Evolutionary conservation across 306 rosid species (phyloP), one percentile per base, ranked within the genome.

Genomic region (Macrotyloma uniflorum): DNA sequence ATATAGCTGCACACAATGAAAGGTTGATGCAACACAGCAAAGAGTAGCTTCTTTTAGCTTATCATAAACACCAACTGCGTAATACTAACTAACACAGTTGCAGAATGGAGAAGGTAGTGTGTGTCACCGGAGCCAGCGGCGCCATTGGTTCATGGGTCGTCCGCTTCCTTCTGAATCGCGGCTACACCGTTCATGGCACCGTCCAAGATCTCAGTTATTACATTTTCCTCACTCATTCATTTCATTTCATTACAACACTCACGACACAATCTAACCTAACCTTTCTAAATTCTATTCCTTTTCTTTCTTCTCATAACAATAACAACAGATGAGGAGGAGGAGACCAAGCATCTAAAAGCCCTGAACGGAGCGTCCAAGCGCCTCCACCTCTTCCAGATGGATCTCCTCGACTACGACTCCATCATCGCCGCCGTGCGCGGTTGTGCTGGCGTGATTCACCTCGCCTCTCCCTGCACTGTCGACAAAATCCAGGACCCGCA

Each of bases 61-160:
- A n/a, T n/a, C n/a, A n/a, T n/a, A n/a, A n/a, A n/a, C n/a, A n/a
- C n/a, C n/a, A n/a, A n/a, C n/a, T n/a, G n/a, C n/a, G n/a, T n/a
- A n/a, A n/a, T n/a, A n/a, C n/a, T n/a, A n/a, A n/a, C n/a, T n/a
- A n/a, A n/a, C n/a, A n/a, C n/a, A n/a, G n/a, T n/a, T n/a, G n/a
- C n/a, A 28, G 15, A 22, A 85, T 85, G 88, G 79, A 84, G 30
- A 84, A 87, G 40, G 49, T 85, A 24, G 98, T 94, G 0, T 94
- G 96, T 81, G 98, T 94, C 28, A 91, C 98, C 58, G 98, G 98
- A 14, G 97, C 82, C 59, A 91, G 98, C 28, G 97, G 98, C 40
- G 80, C 88, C 82, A 94, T 94, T 4, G 97, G 98, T 15, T 91
- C 98, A 13, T 94, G 96, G 90, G 78, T 94, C 12, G 96, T 90